Evolutionary conservation across 768 basidiomycete genomes (phyloP), one percentile per base, ranked within the genome.

Genomic region (Lentinula guzmanii): DNA sequence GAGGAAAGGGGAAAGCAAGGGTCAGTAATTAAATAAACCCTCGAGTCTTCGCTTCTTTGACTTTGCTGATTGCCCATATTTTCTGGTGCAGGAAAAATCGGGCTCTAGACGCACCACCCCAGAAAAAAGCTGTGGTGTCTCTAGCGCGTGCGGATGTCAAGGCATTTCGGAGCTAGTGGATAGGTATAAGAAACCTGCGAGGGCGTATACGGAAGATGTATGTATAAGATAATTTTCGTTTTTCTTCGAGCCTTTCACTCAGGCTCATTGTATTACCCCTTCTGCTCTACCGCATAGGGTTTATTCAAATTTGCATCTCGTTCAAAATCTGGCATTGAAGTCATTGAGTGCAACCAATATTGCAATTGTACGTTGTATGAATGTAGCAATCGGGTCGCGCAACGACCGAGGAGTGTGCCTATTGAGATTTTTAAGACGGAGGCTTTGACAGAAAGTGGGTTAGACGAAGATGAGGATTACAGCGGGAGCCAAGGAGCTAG

Each of bases 361-460:
- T 43, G 56, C 48, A 39, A 24, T 45, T 43, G 28, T 59, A 18
- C 42, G 16, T 16, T 33, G 39, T 7, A 55, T 18, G 64, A 57
- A 3, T 90, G 88, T 65, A 71, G 65, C 2, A 90, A 89, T 65
- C 82, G 87, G 21, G 82, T 88, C 6, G 82, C 81, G 2, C 89
- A 90, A 63, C 71, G 63, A 31, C 82, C 86, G 6, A 79, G 89
- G 31, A 74, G 82, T 50, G 64, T 85, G 10, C 75, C 81, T 2
- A 75, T 90, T 8, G 82, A 89, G 64, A 70, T 90, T n/a, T 89
- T 89, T 77, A 82, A 86, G 64, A 90, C 88, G 0, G 89, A 48
- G 21, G 4, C 21, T 21, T n/a, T 21, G 21, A 48, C 21, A 8
- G 9, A 24, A 21, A 48, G 21, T 28, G 46, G 21, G 5, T 21